Evolutionary conservation across 805 yeast genomes (phyloP), one percentile per base, ranked within the genome.

Genomic region (Lachancea sp.): DNA sequence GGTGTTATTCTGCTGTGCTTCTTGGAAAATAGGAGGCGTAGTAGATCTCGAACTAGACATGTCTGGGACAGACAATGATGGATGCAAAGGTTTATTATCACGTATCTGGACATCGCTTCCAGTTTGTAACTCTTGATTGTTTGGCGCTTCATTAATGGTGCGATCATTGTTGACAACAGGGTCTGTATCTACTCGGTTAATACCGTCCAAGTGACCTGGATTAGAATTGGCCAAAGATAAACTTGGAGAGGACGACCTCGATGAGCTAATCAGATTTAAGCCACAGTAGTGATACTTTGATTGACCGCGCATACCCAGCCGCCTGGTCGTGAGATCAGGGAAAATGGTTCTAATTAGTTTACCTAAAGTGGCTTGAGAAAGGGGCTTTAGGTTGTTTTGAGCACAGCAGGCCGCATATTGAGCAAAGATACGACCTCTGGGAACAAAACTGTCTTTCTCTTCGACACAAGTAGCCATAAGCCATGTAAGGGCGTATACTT

Each of bases 271-370:
- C 45, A 67, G 62, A 47, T 70, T 72, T 38, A 88, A 69, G 2
- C 95, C 95, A 60, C 90, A 83, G 55, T 85, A 87, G 58, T 86
- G 94, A 60, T 88, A 88, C 56, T 82, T 82, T 16, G 90, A 78
- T 54, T 80, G 83, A 2, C 89, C 89, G 36, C 95, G 69, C 58
- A 80, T 76, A 2, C 96, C 96, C 39, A 87, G 66, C 40, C 96
- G 70, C 47, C 94, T 72, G 0, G 92, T 83, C 22, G 78, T 77
- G 45, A 85, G 66, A 40, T 68, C 67, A 0, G 95, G 92, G 51
- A 73, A 82, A 4, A 77, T 61, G 4, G 79, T 65, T 43, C 80
- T 69, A 15, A 84, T 85, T 31, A 82, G 64, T 52, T 81, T 83
- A 3, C 95, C 95, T 53, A 86, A 75, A 2, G 84, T 76, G 1